phyloP scores from a whole-genome alignment of 2,329 filamentous ascomycete species.

The Cladosporium sp. region DNA sequence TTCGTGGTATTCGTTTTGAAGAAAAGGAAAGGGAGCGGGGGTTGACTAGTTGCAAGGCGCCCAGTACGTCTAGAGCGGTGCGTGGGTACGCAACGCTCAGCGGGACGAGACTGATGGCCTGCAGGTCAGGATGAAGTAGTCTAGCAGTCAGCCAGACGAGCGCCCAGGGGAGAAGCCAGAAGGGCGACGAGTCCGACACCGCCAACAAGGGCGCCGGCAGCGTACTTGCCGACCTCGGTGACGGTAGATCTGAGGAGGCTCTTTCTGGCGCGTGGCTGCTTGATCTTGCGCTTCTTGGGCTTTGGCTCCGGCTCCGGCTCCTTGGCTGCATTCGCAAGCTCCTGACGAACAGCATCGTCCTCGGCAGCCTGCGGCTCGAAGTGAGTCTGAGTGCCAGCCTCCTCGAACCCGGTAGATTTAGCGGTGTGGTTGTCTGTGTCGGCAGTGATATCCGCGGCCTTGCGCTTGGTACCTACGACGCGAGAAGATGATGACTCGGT shows the following conservation, averaged over 20 bases:
- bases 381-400: too few species aligned
- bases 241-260: slow-evolving; percentile 10
- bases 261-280: background rate
- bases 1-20: too few species aligned
- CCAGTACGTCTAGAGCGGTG: too few species aligned
- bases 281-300: slow-evolving; percentile 4
- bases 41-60: too few species aligned
- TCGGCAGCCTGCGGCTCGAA: background rate
- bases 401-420: too few species aligned
- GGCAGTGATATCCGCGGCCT: slow-evolving; percentile 18
- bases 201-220: slow-evolving; percentile 19
- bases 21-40: too few species aligned
- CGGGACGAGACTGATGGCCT: too few species aligned
- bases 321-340: background rate
- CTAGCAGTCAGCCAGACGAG: slow-evolving; percentile 20
- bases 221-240: slow-evolving; percentile 14
- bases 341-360: slow-evolving; percentile 1
- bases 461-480: slow-evolving; percentile 18
- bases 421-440: background rate
- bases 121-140: too few species aligned
- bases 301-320: background rate
- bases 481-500: background rate
- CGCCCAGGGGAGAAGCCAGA: slow-evolving; percentile 22
- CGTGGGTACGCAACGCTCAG: too few species aligned
- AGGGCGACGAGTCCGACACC: slow-evolving; percentile 21